phyloP scores from a whole-genome alignment of 2,329 filamentous ascomycete genomes.

The Rutstroemia sp. region DNA sequence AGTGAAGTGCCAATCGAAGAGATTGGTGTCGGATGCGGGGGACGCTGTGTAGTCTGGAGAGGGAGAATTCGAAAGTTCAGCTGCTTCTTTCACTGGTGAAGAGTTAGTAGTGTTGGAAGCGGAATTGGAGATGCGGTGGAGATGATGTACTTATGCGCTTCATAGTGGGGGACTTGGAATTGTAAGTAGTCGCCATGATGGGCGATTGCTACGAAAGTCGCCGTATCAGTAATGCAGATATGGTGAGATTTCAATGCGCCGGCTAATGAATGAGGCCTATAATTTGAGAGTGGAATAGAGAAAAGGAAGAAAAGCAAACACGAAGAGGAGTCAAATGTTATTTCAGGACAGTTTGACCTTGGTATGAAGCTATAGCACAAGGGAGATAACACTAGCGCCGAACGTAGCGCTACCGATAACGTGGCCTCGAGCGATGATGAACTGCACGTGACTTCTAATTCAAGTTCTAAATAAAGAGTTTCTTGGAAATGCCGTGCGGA shows the following conservation, averaged over 20 bases:
- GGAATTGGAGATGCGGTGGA: conserved; percentile 8
- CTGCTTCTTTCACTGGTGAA: conserved; percentile 71
- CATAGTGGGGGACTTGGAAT: conserved; percentile 75
- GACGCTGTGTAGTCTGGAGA: conserved; percentile 80
- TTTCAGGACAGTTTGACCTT: not conserved
- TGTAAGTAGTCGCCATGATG: conserved; percentile 34
- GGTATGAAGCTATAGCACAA: no score
- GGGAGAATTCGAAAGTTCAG: conserved; percentile 72
- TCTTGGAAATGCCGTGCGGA: no score
- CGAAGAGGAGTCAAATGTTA: not conserved
- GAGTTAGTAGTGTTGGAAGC: conserved; percentile 11
- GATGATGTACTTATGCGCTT: conserved; percentile 64
- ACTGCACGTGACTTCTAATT: not conserved
- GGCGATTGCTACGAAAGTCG: no score
- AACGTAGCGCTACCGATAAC: not conserved
- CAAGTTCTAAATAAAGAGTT: no score
- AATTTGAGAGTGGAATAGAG: no score
- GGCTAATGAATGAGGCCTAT: no score
- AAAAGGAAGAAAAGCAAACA: no score
- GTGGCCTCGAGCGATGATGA: not conserved
- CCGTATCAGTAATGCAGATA: no score
- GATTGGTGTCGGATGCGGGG: conserved; percentile 72
- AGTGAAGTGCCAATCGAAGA: conserved; percentile 99
- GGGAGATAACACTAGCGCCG: not conserved
- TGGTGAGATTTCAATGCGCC: no score